These are phyloP conservation scores for Arthrobotrys entomopaga DNA, from an alignment of 2,329 filamentous ascomycete species.

Conservation along the genomic window DNA sequence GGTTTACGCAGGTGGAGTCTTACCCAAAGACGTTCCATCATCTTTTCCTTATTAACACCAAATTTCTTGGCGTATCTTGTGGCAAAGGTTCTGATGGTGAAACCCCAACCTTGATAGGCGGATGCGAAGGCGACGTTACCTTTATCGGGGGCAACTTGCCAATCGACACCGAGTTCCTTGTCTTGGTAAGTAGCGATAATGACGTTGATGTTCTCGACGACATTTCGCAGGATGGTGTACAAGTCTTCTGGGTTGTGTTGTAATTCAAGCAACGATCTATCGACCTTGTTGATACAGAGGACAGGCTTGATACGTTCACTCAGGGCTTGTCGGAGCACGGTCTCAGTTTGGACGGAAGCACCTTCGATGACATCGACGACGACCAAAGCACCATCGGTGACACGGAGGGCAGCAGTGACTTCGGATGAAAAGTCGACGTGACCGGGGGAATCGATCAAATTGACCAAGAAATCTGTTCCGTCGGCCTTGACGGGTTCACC, in stretches of 20 bases:
- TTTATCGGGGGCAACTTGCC: conserved; percentile 97
- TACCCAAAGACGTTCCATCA: conserved; percentile 99
- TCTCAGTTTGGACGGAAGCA: conserved; percentile 99
- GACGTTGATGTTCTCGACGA: conserved; percentile 99
- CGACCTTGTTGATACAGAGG: conserved; percentile 99
- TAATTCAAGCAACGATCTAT: conserved; percentile 98
- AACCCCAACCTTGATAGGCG: conserved; percentile 99
- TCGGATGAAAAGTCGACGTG: conserved; percentile 99
- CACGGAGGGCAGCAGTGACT: conserved; percentile 98
- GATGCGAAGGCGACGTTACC: conserved; percentile 99
- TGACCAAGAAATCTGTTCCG: conserved; percentile 98
- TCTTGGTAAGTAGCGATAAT: conserved; percentile 99
- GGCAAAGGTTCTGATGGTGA: conserved; percentile 98
- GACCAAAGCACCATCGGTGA: conserved; percentile 98
- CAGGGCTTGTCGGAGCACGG: conserved; percentile 97
- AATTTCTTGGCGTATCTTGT: conserved; percentile 99
- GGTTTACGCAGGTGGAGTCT: conserved; percentile 61
- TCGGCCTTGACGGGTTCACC: conserved; percentile 66
- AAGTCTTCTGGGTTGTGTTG: conserved; percentile 99
- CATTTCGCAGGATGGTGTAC: conserved; percentile 99
- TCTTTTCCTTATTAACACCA: conserved; percentile 99
- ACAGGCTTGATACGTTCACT: conserved; percentile 99
- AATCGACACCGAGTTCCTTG: conserved; percentile 87
- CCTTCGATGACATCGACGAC: conserved; percentile 99
- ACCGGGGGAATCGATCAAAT: conserved; percentile 99